Conservation (phyloP, 2,329 filamentous ascomycete genomes). For the Ramularia collo-cygni region DNA sequence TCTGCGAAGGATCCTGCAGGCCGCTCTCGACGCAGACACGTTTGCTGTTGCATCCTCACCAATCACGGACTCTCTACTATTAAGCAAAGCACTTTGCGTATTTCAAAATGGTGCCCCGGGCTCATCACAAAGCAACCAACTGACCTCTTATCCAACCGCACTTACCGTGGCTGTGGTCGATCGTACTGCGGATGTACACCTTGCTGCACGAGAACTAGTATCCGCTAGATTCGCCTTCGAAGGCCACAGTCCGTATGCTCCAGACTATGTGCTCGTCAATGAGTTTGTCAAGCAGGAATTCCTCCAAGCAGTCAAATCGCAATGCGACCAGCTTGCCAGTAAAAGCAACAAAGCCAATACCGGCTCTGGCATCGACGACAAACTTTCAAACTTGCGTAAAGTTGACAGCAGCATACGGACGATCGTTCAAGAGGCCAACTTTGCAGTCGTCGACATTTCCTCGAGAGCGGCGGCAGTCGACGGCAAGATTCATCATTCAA, state of each 20-base stretch:
- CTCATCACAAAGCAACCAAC: constrained; percentile 22
- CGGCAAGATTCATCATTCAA: constrained; percentile 36
- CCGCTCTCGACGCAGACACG: constrained; percentile 43
- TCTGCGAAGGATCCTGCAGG: constrained; percentile 33
- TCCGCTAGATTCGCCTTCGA: constrained; percentile 49
- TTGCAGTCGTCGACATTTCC: constrained; percentile 21
- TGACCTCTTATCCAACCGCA: constrained; percentile 30
- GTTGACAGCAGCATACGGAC: constrained; percentile 14
- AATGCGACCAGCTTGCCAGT: constrained; percentile 28
- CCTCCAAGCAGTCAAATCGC: constrained; percentile 41
- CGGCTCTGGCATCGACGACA: neutral
- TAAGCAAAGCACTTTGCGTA: constrained; percentile 27
- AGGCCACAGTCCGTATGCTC: constrained; percentile 54
- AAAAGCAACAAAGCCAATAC: constrained; percentile 6
- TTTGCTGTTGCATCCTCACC: constrained; percentile 38
- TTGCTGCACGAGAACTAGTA: constrained; percentile 48
- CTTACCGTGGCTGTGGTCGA: constrained; percentile 53
- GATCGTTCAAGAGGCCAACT: constrained; percentile 18
- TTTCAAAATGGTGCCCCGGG: constrained; percentile 27
- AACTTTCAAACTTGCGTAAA: neutral
- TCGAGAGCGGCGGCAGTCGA: constrained; percentile 14
- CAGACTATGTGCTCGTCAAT: constrained; percentile 58
- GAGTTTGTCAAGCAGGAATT: constrained; percentile 54
- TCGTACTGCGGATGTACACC: constrained; percentile 48
- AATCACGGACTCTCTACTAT: constrained; percentile 23